Conservation (phyloP, 2,329 filamentous ascomycete genomes). For the Macrophomina phaseolina region DNA sequence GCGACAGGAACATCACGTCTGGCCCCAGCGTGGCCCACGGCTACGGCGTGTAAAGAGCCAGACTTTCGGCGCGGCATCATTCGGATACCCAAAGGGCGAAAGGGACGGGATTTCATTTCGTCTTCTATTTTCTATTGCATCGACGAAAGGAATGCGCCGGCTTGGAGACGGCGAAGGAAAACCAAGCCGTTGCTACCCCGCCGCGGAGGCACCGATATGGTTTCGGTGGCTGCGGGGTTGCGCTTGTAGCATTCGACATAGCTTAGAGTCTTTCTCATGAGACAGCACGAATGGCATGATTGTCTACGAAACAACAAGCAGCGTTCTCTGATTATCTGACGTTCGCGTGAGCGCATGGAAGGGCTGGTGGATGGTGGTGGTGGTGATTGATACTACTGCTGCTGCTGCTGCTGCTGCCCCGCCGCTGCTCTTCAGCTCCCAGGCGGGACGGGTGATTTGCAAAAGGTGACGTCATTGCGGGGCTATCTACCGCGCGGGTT, state of each 20-base stretch:
- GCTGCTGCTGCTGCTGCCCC: neutral
- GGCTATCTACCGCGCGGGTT: too few relatives aligned
- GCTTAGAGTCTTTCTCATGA: constrained; percentile 9
- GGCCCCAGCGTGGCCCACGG: constrained; percentile 38
- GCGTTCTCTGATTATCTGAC: too few relatives aligned
- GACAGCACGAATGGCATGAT: constrained; percentile 25
- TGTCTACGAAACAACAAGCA: constrained; percentile 10
- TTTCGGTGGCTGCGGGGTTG: constrained; percentile 3
- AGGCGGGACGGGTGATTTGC: too few relatives aligned
- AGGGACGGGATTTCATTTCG: constrained; percentile 8
- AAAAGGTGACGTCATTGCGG: too few relatives aligned
- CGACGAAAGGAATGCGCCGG: neutral
- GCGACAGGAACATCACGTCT: constrained; percentile 50
- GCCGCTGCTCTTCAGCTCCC: too few relatives aligned
- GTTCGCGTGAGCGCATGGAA: neutral
- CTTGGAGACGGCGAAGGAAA: neutral
- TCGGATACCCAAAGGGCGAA: constrained; percentile 16
- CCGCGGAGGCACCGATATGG: neutral
- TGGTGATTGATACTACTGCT: too few relatives aligned
- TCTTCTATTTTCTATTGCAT: neutral
- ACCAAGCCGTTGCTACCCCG: neutral
- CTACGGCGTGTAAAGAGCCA: neutral
- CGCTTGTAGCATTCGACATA: neutral
- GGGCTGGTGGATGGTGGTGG: neutral
- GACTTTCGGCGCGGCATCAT: neutral